phyloP scores from a whole-genome alignment of 75 land plant species.

The Picea glauca region DNA sequence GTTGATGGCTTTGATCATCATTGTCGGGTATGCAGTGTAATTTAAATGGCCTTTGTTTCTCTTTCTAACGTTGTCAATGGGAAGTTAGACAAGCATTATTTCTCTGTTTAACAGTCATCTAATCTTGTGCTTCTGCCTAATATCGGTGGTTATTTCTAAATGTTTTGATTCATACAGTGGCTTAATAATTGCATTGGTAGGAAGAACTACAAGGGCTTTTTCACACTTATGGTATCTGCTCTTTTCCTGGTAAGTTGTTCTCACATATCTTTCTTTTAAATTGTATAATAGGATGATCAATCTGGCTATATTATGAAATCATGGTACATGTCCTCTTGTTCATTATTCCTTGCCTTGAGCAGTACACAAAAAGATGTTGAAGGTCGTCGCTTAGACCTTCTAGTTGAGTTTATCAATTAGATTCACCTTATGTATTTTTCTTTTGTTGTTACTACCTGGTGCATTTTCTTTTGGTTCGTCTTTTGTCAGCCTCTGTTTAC shows the following conservation, averaged over 20 bases:
- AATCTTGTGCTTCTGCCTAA: conserved; percentile 2
- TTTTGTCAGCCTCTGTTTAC: not conserved
- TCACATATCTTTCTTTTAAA: not conserved
- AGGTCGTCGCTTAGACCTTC: not conserved
- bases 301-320: no score
- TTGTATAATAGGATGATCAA: no score
- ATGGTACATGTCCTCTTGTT: no score
- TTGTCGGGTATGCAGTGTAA: conserved; percentile 73
- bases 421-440: not conserved
- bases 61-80: not conserved
- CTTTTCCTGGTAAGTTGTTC: conserved; percentile 68
- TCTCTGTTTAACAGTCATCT: not conserved
- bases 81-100: not conserved
- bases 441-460: not conserved
- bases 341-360: no score
- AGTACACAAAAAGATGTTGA: no score
- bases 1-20: conserved; percentile 97
- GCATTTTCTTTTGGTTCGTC: not conserved
- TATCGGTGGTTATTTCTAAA: conserved; percentile 8
- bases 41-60: not conserved
- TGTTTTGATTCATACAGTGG: conserved; percentile 60
- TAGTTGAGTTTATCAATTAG: not conserved
- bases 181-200: conserved; percentile 95
- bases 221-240: conserved; percentile 77
- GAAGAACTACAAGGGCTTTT: conserved; percentile 79